Evolutionary conservation across 176 grass and related monocot species (phyloP).

Genomic region (Rhynchospora tenuis): DNA sequence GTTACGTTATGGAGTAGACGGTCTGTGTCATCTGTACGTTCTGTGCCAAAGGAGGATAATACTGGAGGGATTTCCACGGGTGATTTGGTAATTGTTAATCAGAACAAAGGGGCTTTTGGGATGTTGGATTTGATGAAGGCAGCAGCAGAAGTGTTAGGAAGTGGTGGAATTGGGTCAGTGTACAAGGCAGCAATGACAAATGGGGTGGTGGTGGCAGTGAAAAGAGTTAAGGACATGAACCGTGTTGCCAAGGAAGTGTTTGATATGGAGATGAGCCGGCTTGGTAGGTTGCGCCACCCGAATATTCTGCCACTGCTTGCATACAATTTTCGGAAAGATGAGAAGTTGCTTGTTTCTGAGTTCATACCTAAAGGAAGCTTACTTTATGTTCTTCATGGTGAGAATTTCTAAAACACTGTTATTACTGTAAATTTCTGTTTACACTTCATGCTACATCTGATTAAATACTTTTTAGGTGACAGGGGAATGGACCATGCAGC

Average conservation of each 20-base stretch:
- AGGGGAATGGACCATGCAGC: constrained; percentile 65
- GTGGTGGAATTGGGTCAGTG: constrained; percentile 55
- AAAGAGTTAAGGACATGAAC: constrained; percentile 87
- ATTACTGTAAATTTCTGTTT: not conserved
- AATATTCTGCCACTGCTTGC: constrained; percentile 72
- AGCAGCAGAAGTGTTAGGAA: constrained; percentile 62
- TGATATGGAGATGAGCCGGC: constrained; percentile 53
- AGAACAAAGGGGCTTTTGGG: constrained; percentile 60
- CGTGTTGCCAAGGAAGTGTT: constrained; percentile 51
- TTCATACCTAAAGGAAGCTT: constrained; percentile 93
- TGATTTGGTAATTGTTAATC: constrained; percentile 70
- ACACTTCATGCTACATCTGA: not conserved
- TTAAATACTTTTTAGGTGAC: constrained; percentile 40
- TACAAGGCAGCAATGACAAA: constrained; percentile 85
- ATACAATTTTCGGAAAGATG: constrained; percentile 70
- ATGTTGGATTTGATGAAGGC: constrained; percentile 89
- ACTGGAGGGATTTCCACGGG: constrained; percentile 7
- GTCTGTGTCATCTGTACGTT: constrained; percentile 22
- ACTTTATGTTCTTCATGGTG: constrained; percentile 80
- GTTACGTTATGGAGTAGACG: constrained; percentile 31
- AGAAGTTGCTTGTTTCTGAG: constrained; percentile 80
- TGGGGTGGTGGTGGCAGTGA: constrained; percentile 56
- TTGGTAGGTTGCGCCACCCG: constrained; percentile 47
- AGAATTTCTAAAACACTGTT: not conserved
- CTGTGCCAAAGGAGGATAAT: constrained; percentile 30